Evolutionary conservation across 164 flowering plant genomes (phyloP), one percentile per base, ranked within the genome.

Genomic region (Cinnamomum chago): DNA sequence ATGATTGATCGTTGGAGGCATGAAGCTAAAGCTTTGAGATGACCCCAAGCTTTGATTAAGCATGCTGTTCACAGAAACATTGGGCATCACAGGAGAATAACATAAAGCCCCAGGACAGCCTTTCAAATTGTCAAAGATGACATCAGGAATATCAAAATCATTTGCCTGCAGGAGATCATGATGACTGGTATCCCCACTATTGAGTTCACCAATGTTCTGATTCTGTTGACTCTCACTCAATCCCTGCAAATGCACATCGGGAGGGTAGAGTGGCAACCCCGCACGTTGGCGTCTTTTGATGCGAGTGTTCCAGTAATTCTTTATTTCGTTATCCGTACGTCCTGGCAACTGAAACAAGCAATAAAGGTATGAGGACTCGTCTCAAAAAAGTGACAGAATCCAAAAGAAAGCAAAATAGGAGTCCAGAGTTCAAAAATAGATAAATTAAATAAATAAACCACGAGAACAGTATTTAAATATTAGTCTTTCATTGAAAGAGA

Each of bases 251-350:
- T 86, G 81, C 72, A 90, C 68, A 33, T 90, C 97, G 24, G 90
- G 88, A 77, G 98, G 98, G 74, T 96, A 96, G 70, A 94, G 90
- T 0, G 98, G 94, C 76, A 91, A 84, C 35, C 99, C 97, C 69
- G 98, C 95, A 70, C 98, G 91, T 70, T 92, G 95, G 2, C 87
- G 86, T 75, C 97, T 88, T 85, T 96, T 96, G 50, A 92, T 88
- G 62, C 98, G 85, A 2, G 99, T 96, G 72, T 96, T 96, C 99
- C 99, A 96, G 74, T 86, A 96, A 79, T 96, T 95, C 84, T 96
- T 96, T 74, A 96, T 94, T 84, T 96, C 99, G 74, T 96, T 96
- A 80, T 96, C 99, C 25, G 99, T 96, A 22, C 99, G 97, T 7
- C 99, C 99, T 65, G 97, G 97, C 82, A 96, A 84, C 99, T 95